Base-by-base conservation (phyloP, 768 basidiomycete genomes). In the Amanita inopinata region DNA sequence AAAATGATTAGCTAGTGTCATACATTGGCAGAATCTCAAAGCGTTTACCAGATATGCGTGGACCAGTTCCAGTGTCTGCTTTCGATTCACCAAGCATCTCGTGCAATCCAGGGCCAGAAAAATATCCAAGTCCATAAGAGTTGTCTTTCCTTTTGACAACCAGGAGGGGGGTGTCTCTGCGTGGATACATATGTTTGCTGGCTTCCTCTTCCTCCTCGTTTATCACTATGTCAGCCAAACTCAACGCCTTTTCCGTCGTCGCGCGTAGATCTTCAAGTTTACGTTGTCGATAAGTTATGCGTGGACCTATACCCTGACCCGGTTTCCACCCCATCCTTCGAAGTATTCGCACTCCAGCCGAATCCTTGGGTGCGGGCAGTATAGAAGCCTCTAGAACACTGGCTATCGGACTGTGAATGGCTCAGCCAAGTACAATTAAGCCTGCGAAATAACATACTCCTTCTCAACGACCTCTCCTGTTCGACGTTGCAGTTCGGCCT, bases 261-360 rank as follows among this genome's bases (percentile, higher is more conserved):
- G 64, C 62, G 45, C 74, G 74, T 9, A 71, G 58, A 56, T 86
- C 80, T 57, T 93, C 88, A 12, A 75, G 62, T 49, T 74, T 78
- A 33, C 84, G 78, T 54, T 87, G 79, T 25, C 77, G 71, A 49
- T 83, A 73, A 3, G 88, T 78, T 22, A 98, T 68, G 8, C 94
- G 76, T 3, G 93, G 91, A 0, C 94, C 96, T 14, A 98, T 78
- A 9, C 94, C 96, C 61, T 93, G 91, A 1, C 93, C 96, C 0
- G 79, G 61, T 31, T 83, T 70, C 94, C 96, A 97, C 0, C 96
- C 94, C 83, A 97, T 92, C 63, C 90, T 93, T 64, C 81, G 83
- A 41, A 99, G 71, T 5, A 98, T 78, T 25, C 78, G 78, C 2
- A 86, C 81, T 0, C 94, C 94, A 19, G 80, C 71, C 2, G 89